Conservation (phyloP, 257 asterid genomes). For the Lantana camara region DNA sequence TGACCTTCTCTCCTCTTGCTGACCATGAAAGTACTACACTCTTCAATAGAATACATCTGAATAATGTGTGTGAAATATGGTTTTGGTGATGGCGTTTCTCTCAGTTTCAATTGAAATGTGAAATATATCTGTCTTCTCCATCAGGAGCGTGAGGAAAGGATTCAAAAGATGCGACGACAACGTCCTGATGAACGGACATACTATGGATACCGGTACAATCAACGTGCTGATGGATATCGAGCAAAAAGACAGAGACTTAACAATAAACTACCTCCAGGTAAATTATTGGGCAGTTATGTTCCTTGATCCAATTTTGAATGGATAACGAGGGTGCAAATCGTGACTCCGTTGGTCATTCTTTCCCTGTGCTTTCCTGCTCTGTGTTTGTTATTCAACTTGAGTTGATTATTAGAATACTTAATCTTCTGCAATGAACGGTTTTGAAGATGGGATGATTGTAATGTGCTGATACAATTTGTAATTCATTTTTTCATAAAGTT, state of each 20-base stretch:
- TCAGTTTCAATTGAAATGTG: constrained; percentile 9
- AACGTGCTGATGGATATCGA: constrained; percentile 56
- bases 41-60: constrained; percentile 16
- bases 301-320: constrained; percentile 7
- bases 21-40: not conserved
- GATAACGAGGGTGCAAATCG: not conserved
- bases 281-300: constrained; percentile 11
- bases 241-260: constrained; percentile 62
- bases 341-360: not conserved
- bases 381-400: constrained; percentile 11
- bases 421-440: not conserved
- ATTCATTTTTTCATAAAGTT: constrained; percentile 2
- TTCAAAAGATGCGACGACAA: constrained; percentile 58
- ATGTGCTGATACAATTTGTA: not conserved
- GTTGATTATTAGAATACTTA: constrained; percentile 9
- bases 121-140: constrained; percentile 35
- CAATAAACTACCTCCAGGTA: constrained; percentile 92
- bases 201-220: constrained; percentile 53
- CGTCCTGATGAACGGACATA: constrained; percentile 70
- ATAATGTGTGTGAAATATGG: no score
- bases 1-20: not conserved
- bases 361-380: not conserved
- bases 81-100: constrained; percentile 12
- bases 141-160: constrained; percentile 96
- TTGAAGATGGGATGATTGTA: not conserved